Percentiles rank a stretch among this genome's conserved stretches.
phyloP scores from a whole-genome alignment of 1,139 yeast species.

The Barnettozyma hawaiiensis region DNA sequence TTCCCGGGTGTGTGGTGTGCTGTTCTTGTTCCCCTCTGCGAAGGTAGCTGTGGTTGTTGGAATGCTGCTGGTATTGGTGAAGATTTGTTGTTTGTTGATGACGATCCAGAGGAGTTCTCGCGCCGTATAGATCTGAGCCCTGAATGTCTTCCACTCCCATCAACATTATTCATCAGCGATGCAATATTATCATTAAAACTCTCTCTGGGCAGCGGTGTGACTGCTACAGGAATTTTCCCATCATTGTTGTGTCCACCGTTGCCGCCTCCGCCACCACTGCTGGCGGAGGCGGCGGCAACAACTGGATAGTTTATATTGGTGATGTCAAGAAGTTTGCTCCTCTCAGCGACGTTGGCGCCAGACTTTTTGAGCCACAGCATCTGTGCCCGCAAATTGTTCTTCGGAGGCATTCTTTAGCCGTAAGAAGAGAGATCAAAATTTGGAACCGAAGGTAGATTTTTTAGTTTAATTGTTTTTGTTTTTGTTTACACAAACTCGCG shows the following conservation, averaged over 20 bases:
- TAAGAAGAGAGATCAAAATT: constrained; percentile 26
- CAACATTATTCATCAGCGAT: constrained; percentile 17
- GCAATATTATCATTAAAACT: constrained; percentile 9
- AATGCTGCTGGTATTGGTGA: constrained; percentile 1
- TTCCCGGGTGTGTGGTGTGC: too few relatives aligned
- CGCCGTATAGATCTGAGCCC: constrained; percentile 20
- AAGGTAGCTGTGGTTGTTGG: constrained; percentile 1
- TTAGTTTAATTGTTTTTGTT: neutral
- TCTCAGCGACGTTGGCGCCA: constrained; percentile 17
- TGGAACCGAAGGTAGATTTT: constrained; percentile 16
- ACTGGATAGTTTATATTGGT: neutral
- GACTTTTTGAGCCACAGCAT: constrained; percentile 21
- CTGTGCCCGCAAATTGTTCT: constrained; percentile 23
- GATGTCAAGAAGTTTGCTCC: constrained; percentile 9
- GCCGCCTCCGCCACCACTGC: too few relatives aligned
- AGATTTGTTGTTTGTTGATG: constrained; percentile 7
- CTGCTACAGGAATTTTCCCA: neutral
- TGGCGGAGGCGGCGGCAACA: too few relatives aligned
- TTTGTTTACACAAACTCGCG: neutral
- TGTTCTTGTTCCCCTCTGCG: neutral
- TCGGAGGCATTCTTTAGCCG: constrained; percentile 24
- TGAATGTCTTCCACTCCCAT: constrained; percentile 13
- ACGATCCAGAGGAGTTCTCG: constrained; percentile 13
- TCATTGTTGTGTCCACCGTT: neutral
- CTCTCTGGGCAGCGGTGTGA: neutral